Evolutionary conservation across 2,329 filamentous ascomycete genomes (phyloP).

Genomic region (Pestalotiopsis sp.): DNA sequence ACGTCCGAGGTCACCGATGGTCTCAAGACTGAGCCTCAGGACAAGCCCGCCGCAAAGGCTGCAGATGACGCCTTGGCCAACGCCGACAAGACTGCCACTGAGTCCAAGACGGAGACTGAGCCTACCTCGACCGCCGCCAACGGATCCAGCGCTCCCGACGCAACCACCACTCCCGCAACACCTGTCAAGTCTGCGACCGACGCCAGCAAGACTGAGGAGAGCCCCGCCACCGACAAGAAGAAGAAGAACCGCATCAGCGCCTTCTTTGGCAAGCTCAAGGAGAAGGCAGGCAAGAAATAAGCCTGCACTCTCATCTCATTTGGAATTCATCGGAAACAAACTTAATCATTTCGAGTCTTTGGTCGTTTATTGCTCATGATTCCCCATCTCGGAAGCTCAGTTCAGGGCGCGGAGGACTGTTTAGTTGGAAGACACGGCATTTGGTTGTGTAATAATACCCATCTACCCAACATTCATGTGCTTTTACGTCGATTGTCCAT

Average conservation of each 20-base stretch:
- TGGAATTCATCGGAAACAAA: background rate
- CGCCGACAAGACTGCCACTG: constrained; percentile 9
- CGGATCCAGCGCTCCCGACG: background rate
- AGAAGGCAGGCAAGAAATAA: constrained; percentile 16
- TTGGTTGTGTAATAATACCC: constrained; percentile 15
- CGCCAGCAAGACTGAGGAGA: constrained; percentile 21
- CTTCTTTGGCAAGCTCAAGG: constrained; percentile 35
- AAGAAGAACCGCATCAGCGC: constrained; percentile 46
- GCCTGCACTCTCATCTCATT: background rate
- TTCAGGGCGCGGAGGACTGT: constrained; percentile 2
- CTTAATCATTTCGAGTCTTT: constrained; percentile 6
- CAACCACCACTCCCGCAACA: constrained; percentile 1
- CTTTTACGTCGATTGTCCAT: background rate
- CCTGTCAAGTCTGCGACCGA: constrained; percentile 7
- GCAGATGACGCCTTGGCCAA: constrained; percentile 19
- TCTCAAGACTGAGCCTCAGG: background rate
- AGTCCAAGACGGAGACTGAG: background rate
- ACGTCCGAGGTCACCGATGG: background rate
- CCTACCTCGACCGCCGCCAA: constrained; percentile 5
- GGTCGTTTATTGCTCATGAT: constrained; percentile 16
- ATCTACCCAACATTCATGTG: constrained; percentile 8
- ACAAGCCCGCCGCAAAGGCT: constrained; percentile 3
- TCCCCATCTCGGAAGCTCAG: constrained; percentile 16
- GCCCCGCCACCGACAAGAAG: constrained; percentile 40
- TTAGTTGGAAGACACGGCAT: constrained; percentile 6